phyloP scores from a whole-genome alignment of 2,329 filamentous ascomycete genomes.

The Phialocephala sp. region DNA sequence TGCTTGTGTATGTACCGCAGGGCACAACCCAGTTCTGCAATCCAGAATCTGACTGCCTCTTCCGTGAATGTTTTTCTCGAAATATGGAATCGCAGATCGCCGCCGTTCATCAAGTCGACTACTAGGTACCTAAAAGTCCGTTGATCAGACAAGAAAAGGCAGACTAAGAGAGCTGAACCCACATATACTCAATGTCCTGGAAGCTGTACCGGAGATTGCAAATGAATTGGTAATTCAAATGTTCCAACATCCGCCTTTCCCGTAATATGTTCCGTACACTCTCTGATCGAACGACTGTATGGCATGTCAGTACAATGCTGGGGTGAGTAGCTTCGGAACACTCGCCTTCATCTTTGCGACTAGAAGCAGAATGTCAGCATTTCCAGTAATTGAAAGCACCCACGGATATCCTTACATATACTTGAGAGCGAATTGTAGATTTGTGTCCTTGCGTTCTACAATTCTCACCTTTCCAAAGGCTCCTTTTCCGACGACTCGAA shows the following conservation, averaged over 20 bases:
- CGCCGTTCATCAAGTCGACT: constrained; percentile 97
- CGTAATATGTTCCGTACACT: constrained; percentile 98
- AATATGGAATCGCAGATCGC: constrained; percentile 96
- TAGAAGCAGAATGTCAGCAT: constrained; percentile 17
- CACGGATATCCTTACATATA: constrained; percentile 64
- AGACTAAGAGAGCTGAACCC: constrained; percentile 46
- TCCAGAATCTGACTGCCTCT: constrained; percentile 96
- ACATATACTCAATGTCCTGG: constrained; percentile 99
- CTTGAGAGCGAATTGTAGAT: constrained; percentile 92
- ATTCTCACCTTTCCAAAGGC: constrained; percentile 99
- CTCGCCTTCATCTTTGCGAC: constrained; percentile 27
- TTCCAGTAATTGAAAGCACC: constrained; percentile 60
- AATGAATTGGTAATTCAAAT: constrained; percentile 96
- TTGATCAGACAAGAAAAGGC: constrained; percentile 17
- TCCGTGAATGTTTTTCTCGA: constrained; percentile 98
- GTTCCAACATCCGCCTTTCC: constrained; percentile 96
- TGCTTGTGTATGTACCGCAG: constrained; percentile 85
- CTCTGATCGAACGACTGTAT: constrained; percentile 89
- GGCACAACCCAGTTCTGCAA: constrained; percentile 90
- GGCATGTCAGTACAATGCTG: constrained; percentile 28
- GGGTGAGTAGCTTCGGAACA: constrained; percentile 20
- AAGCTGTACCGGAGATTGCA: constrained; percentile 99
- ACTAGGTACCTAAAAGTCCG: constrained; percentile 74
- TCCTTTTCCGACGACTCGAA: constrained; percentile 95
- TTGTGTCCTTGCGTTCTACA: constrained; percentile 95